phyloP scores from a whole-genome alignment of 1,284 basidiomycete species.

The Cutaneotrichosporon dermatis region DNA sequence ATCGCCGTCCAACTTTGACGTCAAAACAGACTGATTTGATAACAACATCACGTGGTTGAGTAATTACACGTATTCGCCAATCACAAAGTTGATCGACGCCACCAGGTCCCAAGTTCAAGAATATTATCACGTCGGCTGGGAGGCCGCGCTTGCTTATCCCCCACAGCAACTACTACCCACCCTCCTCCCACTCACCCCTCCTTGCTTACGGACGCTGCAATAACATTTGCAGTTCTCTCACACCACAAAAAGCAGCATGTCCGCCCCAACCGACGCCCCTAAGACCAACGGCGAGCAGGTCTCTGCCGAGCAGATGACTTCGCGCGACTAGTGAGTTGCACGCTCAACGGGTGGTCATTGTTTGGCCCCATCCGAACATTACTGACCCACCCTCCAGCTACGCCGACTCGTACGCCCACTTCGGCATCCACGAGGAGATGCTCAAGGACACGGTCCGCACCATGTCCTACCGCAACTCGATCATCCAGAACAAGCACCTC shows the following conservation, averaged over 20 bases:
- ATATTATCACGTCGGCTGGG: no score
- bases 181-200: no score
- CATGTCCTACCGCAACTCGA: slow-evolving; percentile 88
- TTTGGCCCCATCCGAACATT: no score
- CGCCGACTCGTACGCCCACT: slow-evolving; percentile 73
- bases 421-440: slow-evolving; percentile 97
- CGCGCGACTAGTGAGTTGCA: slow-evolving; percentile 43
- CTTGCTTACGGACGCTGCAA: not conserved
- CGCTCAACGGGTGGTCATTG: no score
- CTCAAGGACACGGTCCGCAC: slow-evolving; percentile 96
- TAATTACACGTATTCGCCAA: no score
- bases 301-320: slow-evolving; percentile 43
- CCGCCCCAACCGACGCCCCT: slow-evolving; percentile 17
- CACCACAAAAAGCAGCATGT: slow-evolving; percentile 8
- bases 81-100: no score
- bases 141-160: no score
- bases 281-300: slow-evolving; percentile 35
- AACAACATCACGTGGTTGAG: no score
- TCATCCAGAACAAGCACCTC: slow-evolving; percentile 89
- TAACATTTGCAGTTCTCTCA: not conserved
- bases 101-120: no score
- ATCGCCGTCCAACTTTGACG: no score
- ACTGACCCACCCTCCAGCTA: slow-evolving; percentile 56
- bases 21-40: no score
- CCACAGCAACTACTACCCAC: no score